phyloP scores from a whole-genome alignment of 2,329 filamentous ascomycete species.

The Pyrenophora graminea region DNA sequence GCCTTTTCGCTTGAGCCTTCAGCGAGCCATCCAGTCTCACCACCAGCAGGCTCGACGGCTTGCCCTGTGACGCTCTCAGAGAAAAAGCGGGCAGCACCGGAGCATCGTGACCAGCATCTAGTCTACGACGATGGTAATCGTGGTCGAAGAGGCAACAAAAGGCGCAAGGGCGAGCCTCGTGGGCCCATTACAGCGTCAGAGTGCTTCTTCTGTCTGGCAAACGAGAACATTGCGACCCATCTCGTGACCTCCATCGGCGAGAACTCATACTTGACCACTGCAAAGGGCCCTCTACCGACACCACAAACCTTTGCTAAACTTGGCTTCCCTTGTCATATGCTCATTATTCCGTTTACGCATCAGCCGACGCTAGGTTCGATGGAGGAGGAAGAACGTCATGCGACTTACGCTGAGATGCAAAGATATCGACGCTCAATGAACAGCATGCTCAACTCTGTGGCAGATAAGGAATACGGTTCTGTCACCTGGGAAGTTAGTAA shows the following conservation, averaged over 20 bases:
- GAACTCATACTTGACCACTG: conserved; percentile 85
- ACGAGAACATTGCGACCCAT: conserved; percentile 80
- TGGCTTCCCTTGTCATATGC: conserved; percentile 79
- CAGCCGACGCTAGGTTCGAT: conserved; percentile 74
- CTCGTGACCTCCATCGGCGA: conserved; percentile 89
- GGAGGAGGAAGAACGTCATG: conserved; percentile 59
- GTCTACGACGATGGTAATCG: conserved; percentile 44
- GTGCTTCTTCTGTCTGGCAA: conserved; percentile 96
- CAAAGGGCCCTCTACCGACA: conserved; percentile 84
- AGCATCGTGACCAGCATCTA: conserved; percentile 41
- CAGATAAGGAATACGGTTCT: conserved; percentile 67
- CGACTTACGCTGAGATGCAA: conserved; percentile 78
- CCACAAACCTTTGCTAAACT: conserved; percentile 72
- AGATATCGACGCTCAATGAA: conserved; percentile 78
- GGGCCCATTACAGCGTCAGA: conserved; percentile 62
- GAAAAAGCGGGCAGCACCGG: conserved; percentile 61
- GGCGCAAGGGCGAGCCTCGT: conserved; percentile 38
- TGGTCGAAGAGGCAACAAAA: conserved; percentile 47
- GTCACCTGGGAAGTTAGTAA: conserved; percentile 94
- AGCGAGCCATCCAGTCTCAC: conserved; percentile 61
- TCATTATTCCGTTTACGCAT: conserved; percentile 89
- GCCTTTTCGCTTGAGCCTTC: conserved; percentile 68
- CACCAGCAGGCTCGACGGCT: conserved; percentile 73
- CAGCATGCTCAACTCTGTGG: conserved; percentile 67
- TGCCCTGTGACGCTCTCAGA: conserved; percentile 68